These are phyloP conservation scores for Citrus trifoliata DNA, from an alignment of 345 rosid species.

Conservation along the genomic window DNA sequence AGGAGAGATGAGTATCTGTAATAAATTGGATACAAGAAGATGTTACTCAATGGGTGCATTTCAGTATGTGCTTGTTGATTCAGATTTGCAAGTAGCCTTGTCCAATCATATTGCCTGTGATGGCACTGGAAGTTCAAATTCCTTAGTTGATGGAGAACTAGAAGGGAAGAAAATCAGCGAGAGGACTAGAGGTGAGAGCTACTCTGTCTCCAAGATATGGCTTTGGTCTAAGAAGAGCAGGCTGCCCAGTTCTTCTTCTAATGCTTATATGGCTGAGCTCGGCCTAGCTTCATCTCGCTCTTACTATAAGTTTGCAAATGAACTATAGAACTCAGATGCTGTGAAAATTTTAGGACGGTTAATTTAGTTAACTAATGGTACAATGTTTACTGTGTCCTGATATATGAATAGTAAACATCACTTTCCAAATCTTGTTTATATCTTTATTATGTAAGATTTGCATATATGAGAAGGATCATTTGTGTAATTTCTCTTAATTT, in stretches of 20 bases:
- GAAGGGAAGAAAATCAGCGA: conserved; percentile 45
- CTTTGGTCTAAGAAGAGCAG: conserved; percentile 56
- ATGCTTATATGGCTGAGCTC: background rate
- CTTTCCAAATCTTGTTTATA: background rate
- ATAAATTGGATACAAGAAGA: conserved; percentile 48
- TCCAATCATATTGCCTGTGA: conserved; percentile 13
- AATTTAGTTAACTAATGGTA: background rate
- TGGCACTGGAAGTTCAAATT: background rate
- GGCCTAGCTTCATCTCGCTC: background rate
- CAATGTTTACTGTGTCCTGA: background rate
- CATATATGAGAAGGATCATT: background rate
- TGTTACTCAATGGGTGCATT: conserved; percentile 74
- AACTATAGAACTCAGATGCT: conserved; percentile 3
- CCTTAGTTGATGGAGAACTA: conserved; percentile 19
- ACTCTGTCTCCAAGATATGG: conserved; percentile 64
- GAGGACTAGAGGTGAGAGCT: conserved; percentile 44
- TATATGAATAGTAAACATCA: background rate
- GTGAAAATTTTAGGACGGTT: background rate
- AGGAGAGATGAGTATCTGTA: conserved; percentile 39
- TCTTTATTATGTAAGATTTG: background rate
- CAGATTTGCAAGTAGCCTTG: conserved; percentile 45
- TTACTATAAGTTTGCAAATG: conserved; percentile 5
- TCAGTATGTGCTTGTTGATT: conserved; percentile 51
- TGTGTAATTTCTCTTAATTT: background rate
- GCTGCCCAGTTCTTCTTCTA: conserved; percentile 24